Evolutionary conservation across 2,329 filamentous ascomycete genomes (phyloP).

Genomic region (Hypoxylon rubiginosum): DNA sequence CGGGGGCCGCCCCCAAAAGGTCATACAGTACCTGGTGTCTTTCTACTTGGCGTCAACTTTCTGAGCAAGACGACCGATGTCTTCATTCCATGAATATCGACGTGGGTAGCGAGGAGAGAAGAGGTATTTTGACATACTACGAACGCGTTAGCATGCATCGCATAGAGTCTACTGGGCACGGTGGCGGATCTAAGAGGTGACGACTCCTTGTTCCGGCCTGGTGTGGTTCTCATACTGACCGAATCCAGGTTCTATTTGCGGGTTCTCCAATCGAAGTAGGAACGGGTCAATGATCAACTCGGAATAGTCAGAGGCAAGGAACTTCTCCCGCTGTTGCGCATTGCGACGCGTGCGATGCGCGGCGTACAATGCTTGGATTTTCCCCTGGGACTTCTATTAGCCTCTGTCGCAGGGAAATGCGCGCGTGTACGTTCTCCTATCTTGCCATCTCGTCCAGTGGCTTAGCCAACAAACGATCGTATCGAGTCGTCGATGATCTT

Average conservation of each 20-base stretch:
- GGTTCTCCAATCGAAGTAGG: constrained; percentile 76
- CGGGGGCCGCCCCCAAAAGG: constrained; percentile 90
- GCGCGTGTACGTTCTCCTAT: constrained; percentile 5
- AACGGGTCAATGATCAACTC: constrained; percentile 83
- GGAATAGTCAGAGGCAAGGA: constrained; percentile 76
- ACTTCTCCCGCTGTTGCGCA: constrained; percentile 78
- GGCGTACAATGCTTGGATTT: constrained; percentile 80
- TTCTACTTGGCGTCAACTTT: constrained; percentile 45
- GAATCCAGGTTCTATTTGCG: constrained; percentile 75
- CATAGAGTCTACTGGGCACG: not conserved
- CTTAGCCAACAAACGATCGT: not conserved
- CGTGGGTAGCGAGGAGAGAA: not conserved
- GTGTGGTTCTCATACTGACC: constrained; percentile 29
- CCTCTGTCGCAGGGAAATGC: constrained; percentile 3
- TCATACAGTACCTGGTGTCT: constrained; percentile 85
- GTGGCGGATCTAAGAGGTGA: not conserved
- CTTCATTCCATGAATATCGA: too few relatives aligned
- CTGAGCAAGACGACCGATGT: not conserved
- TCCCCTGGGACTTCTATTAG: constrained; percentile 59
- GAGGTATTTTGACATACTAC: constrained; percentile 32
- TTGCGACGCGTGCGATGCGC: constrained; percentile 83
- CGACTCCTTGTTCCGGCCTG: not conserved
- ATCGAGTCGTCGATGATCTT: not conserved
- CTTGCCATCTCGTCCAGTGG: too few relatives aligned
- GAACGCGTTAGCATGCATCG: constrained; percentile 17